These are phyloP conservation scores for Mycena rebaudengoi DNA, from an alignment of 768 basidiomycete genomes.

Conservation along the genomic window DNA sequence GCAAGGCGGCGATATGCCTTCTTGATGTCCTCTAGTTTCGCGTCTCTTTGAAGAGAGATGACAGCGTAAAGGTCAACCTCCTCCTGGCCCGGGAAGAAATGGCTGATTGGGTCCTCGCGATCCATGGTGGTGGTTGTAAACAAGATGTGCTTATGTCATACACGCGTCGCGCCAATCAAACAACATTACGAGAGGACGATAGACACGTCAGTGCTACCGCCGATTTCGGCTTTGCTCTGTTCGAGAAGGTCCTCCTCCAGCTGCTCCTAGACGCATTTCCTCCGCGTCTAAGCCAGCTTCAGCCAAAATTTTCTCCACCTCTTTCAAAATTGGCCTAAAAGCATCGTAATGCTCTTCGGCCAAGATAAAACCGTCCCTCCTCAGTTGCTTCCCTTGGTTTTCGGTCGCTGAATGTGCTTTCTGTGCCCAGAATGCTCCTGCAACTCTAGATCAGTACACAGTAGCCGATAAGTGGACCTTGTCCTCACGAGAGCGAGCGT, in stretches of 20 bases:
- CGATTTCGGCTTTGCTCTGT: slow-evolving; percentile 63
- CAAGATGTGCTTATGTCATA: slow-evolving; percentile 18
- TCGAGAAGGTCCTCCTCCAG: slow-evolving; percentile 44
- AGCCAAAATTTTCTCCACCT: slow-evolving; percentile 83
- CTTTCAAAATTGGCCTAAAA: slow-evolving; percentile 73
- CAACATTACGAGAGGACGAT: neutral
- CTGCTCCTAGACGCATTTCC: slow-evolving; percentile 72
- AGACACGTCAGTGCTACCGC: slow-evolving; percentile 30
- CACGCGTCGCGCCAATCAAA: slow-evolving; percentile 22
- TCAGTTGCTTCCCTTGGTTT: slow-evolving; percentile 79
- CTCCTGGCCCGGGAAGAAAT: slow-evolving; percentile 82
- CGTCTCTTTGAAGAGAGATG: slow-evolving; percentile 62
- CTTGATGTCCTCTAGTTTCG: slow-evolving; percentile 74
- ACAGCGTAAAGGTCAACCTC: slow-evolving; percentile 81
- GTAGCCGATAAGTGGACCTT: neutral
- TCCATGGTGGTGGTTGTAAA: slow-evolving; percentile 57
- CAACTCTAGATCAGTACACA: neutral
- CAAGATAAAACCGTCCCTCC: slow-evolving; percentile 79
- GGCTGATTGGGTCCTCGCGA: slow-evolving; percentile 68
- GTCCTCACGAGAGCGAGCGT: slow-evolving; percentile 76
- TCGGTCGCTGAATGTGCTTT: slow-evolving; percentile 69
- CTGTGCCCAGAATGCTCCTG: slow-evolving; percentile 84
- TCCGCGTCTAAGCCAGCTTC: slow-evolving; percentile 89
- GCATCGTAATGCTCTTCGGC: slow-evolving; percentile 79
- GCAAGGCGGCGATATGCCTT: slow-evolving; percentile 88